Evolutionary conservation across 805 yeast genomes (phyloP).

Genomic region (Spathaspora boniae): DNA sequence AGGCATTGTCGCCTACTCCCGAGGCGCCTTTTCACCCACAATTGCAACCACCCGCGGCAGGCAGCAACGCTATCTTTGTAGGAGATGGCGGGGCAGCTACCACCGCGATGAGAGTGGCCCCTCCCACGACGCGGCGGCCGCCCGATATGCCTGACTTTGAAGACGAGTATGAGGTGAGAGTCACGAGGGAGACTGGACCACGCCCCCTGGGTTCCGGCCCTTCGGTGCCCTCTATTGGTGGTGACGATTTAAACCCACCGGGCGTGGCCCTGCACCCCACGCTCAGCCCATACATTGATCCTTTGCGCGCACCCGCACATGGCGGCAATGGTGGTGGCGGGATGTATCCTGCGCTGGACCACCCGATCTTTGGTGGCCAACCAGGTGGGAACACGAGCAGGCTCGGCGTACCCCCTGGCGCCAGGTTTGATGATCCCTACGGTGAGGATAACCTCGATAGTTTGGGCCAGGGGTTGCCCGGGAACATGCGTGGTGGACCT

Average conservation of each 20-base stretch:
- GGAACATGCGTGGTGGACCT: slow-evolving; percentile 24
- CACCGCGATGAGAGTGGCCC: background rate
- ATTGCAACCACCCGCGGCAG: background rate
- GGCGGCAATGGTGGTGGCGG: slow-evolving; percentile 38
- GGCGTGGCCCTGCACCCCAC: slow-evolving; percentile 40
- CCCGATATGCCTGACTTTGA: slow-evolving; percentile 51
- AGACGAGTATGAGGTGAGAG: slow-evolving; percentile 45
- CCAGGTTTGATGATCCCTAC: slow-evolving; percentile 51
- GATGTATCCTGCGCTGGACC: slow-evolving; percentile 50
- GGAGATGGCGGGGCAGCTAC: too few relatives aligned
- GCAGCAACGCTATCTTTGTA: too few relatives aligned
- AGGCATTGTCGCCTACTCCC: slow-evolving; percentile 7
- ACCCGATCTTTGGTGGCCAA: slow-evolving; percentile 44
- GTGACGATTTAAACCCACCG: slow-evolving; percentile 48
- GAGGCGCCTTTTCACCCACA: slow-evolving; percentile 4
- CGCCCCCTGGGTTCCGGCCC: slow-evolving; percentile 1
- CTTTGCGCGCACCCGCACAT: slow-evolving; percentile 21
- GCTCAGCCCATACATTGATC: slow-evolving; percentile 43
- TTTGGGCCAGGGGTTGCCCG: slow-evolving; percentile 46
- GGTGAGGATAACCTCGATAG: slow-evolving; percentile 42
- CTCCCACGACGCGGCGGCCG: slow-evolving; percentile 15
- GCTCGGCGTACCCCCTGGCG: slow-evolving; percentile 42
- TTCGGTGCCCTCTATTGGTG: slow-evolving; percentile 39
- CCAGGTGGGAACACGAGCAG: slow-evolving; percentile 23
- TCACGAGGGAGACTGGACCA: background rate